A percentile compares a stretch with the other conserved stretches of the same genome.
Evolutionary conservation across 2,329 filamentous ascomycete genomes (phyloP).

Genomic region (Simplicillium sp.): DNA sequence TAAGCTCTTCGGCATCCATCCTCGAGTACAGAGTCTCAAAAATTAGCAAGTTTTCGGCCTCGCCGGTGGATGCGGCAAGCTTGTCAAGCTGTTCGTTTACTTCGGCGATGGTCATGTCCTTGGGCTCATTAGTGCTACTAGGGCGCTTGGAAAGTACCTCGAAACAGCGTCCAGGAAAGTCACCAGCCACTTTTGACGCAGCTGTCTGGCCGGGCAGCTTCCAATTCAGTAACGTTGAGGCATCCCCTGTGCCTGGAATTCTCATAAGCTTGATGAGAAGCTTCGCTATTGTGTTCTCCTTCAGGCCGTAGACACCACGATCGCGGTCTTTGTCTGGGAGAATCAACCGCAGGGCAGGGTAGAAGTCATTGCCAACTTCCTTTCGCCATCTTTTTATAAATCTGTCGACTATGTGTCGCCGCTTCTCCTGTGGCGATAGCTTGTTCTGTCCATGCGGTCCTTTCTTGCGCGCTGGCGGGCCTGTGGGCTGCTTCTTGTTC

Average conservation of each 20-base stretch:
- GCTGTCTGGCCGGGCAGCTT: constrained; percentile 68
- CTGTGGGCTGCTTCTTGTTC: constrained; percentile 66
- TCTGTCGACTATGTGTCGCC: constrained; percentile 70
- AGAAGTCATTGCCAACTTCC: constrained; percentile 86
- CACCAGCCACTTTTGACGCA: constrained; percentile 63
- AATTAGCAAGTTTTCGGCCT: constrained; percentile 76
- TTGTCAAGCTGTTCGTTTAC: constrained; percentile 81
- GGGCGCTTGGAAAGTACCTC: constrained; percentile 79
- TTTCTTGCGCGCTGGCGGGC: constrained; percentile 44
- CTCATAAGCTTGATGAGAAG: constrained; percentile 87
- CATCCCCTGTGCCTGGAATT: constrained; percentile 85
- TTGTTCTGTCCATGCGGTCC: constrained; percentile 50
- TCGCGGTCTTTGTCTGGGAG: constrained; percentile 89
- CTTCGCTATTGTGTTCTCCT: constrained; percentile 85
- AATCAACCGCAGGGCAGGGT: constrained; percentile 84
- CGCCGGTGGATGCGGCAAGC: constrained; percentile 64
- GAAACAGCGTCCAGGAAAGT: constrained; percentile 84
- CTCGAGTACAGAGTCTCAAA: constrained; percentile 75
- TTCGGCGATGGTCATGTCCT: constrained; percentile 76
- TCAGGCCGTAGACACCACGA: constrained; percentile 84
- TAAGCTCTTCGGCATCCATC: constrained; percentile 90
- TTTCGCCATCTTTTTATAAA: constrained; percentile 83
- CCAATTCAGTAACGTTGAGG: constrained; percentile 79
- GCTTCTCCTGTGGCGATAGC: constrained; percentile 65
- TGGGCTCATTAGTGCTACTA: constrained; percentile 57